A percentile compares a stretch with the other conserved stretches of the same genome.
Conservation (phyloP, 768 basidiomycete species). For the Dioszegia crocea region DNA sequence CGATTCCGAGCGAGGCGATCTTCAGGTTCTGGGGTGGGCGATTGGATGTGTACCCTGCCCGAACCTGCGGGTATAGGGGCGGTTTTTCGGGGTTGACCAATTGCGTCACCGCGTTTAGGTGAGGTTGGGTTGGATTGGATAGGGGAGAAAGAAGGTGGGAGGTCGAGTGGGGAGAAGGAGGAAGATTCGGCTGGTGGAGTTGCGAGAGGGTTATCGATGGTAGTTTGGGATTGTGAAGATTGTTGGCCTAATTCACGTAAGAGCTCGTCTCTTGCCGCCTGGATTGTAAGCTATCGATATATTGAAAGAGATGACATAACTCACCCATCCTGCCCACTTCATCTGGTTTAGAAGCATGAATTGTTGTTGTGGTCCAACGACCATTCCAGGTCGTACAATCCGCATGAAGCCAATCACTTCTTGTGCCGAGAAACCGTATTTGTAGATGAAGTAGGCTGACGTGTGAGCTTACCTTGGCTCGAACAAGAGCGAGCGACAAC, state of each 20-base stretch:
- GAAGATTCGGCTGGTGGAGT: conserved; percentile 28
- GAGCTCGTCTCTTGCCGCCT: conserved; percentile 36
- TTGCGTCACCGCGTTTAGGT: conserved; percentile 29
- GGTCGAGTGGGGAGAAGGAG: neutral
- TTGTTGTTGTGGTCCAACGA: conserved; percentile 49
- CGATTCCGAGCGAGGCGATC: neutral
- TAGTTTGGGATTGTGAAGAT: conserved; percentile 9
- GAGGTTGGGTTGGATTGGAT: neutral
- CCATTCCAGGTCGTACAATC: conserved; percentile 75
- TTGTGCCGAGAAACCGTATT: conserved; percentile 91
- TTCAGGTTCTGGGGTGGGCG: conserved; percentile 1
- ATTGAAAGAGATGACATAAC: conserved; percentile 1
- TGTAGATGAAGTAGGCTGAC: conserved; percentile 93
- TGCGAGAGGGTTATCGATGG: conserved; percentile 26
- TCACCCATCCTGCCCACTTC: conserved; percentile 46
- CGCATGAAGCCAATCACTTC: conserved; percentile 99
- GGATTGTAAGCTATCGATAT: conserved; percentile 8
- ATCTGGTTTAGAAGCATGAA: conserved; percentile 44
- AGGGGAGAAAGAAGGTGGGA: neutral
- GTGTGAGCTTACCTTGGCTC: neutral
- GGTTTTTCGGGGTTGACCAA: conserved; percentile 41
- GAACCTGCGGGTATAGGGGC: conserved; percentile 10
- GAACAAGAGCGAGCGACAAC: neutral
- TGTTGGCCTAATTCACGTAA: conserved; percentile 21
- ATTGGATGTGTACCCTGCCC: neutral